Evolutionary conservation across 139 green algal species (phyloP), one percentile per base, ranked within the genome.

Genomic region (Desmodesmus armatus): DNA sequence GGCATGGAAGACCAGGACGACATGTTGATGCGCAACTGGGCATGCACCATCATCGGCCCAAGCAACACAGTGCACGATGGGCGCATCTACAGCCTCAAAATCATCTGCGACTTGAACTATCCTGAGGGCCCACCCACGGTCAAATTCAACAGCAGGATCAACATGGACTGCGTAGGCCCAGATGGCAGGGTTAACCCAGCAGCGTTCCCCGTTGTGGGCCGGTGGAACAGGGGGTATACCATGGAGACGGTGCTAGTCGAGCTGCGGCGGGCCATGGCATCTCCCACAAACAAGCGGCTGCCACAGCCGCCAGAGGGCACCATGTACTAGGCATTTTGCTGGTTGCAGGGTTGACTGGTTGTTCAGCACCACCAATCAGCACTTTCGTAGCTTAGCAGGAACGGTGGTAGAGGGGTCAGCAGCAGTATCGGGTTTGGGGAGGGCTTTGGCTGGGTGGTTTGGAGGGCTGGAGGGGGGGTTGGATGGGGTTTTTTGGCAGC

Each of bases 41-140:
- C 92, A 9, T 97, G 97, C 27, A 99, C 97, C 11, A 99, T 99
- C 78, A 98, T 99, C 78, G 97, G 97, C 0, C 97, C 97, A 2
- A 90, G 89, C 71, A 96, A 95, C 86, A 93, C 90, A 9, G 91
- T 95, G 6, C 95, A 98, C 87, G 97, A 99, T 66, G 89, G 92
- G 7, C 86, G 96, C n/a, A 98, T 99, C 66, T 99, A 99, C 90
- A 95, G 87, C 25, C 87, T 99, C 11, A 93, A 94, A 70, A 92
- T 98, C 1, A 85, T 92, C 66, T 98, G 96, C 85, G 96, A 91
- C 55, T 84, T 95, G 19, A 82, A 89, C 58, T 99, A 99, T 85
- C 97, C 97, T 15, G 89, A 98, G 25, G 79, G 88, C 69, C n/a
- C 92, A 0, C 93, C 93, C 0, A 83, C 73, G 43, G 74, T 95